Base-by-base conservation (phyloP, 2,329 filamentous ascomycete genomes). In the Fusarium papillatum region DNA sequence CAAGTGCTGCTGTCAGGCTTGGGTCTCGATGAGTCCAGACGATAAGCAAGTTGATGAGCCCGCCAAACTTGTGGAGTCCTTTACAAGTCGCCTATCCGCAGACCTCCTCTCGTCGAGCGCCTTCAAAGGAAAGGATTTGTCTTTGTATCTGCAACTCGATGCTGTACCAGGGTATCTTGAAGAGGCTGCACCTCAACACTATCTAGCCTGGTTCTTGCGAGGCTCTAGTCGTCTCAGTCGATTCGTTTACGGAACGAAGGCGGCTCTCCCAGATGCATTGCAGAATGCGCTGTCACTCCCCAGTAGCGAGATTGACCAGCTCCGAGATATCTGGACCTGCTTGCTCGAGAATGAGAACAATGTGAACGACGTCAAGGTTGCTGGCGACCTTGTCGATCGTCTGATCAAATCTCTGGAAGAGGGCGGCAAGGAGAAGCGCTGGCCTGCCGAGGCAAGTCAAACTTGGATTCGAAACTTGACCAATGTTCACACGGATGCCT, bases 1-100 rank as follows among this genome's bases (percentile, higher is more conserved):
- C 69, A 84, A 83, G 46, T 87, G 84, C 72, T 82, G 83, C 61
- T 84, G 81, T 22, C 78, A 81, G 24, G 76, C 82, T 13, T 87
- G 86, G 85, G 68, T 85, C 6, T 79, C 81, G 0, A 80, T 86
- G 78, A 82, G 80, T 9, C 85, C 84, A 0, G 83, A 87, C 70
- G 82, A 81, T 4, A 71, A 76, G 29, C 72, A 77, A 9, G 73
- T 80, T 22, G 60, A 76, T 1, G 82, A 84, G 29, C 76, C 83
- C 11, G 80, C 82, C 13, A 76, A 79, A 3, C 50, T 85, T 8
- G 77, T 85, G 4, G 76, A 83, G 13, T 72, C 75, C 6, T 86
- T 86, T 34, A 81, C 81, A 1, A 70, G 73, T 16, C 80, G 84
- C 24, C 75, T 87, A 1, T 78, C 81, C 2, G 72, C 79, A 24